Base-by-base conservation (phyloP, 768 basidiomycete genomes). In the Russula sp. region DNA sequence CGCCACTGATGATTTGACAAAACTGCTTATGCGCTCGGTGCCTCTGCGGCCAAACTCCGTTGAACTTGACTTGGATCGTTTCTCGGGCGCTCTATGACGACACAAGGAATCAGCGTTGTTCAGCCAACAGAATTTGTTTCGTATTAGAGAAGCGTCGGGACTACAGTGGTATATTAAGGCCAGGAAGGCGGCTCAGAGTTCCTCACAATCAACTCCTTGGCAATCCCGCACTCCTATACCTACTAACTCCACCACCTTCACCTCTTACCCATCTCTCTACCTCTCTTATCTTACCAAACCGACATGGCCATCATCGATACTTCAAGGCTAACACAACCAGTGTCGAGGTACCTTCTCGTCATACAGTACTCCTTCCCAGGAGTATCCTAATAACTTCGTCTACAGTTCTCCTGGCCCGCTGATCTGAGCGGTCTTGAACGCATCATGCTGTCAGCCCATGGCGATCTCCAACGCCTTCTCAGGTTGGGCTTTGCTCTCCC, bases 381-480 rank as follows among this genome's bases (percentile, higher is more conserved):
- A 11, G 8, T 30, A n/a, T 13, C 42, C 28, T 53, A 16, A 44
- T 30, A 20, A 28, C 8, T 16, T 18, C 28, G 2, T 1, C 14
- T 24, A 3, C 18, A 69, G 68, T 69, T 64, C 63, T 48, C 66
- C 10, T 85, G 84, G 81, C 84, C 84, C 0, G 62, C 65, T 3
- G 72, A 70, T 34, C 48, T 75, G 3, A 85, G 81, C 32, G 86
- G 86, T 34, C 65, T 88, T n/a, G 88, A 89, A 73, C 81, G 88
- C 30, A 82, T 89, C 59, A 82, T 85, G 61, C 79, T 89, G 26
- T 83, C 85, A 36, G 83, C 87, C 0, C 86, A 86, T 67, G 88
- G 88, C 5, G 86, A 89, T 71, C 73, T 90, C 7, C 88, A 89
- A 72, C 79, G 87, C 26, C 74, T 87, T 20, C 74, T 89, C n/a